Evolutionary conservation across 2,329 filamentous ascomycete species (phyloP).

Genomic region (Microdochium bolleyi): DNA sequence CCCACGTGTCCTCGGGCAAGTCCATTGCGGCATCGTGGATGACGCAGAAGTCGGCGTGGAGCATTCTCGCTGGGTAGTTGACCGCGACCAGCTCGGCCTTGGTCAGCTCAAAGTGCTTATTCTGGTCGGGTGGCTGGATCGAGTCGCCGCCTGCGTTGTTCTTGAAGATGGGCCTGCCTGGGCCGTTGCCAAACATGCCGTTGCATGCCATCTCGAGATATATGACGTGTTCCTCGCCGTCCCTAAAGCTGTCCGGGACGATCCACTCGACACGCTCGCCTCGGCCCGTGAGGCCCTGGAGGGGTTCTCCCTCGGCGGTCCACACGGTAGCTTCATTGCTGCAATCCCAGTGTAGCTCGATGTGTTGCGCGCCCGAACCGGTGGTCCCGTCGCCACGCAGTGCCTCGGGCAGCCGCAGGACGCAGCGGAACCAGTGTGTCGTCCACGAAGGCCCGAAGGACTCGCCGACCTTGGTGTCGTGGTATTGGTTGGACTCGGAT

Average conservation of each 20-base stretch:
- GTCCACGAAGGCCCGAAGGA: slow-evolving; percentile 92
- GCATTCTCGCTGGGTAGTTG: slow-evolving; percentile 73
- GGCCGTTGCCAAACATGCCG: slow-evolving; percentile 86
- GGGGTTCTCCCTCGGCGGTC: slow-evolving; percentile 79
- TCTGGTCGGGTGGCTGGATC: slow-evolving; percentile 82
- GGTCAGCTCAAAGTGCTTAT: slow-evolving; percentile 69
- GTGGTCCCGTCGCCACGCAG: slow-evolving; percentile 54
- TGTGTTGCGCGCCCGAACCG: slow-evolving; percentile 35
- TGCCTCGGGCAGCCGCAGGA: slow-evolving; percentile 67
- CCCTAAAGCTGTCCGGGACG: slow-evolving; percentile 72
- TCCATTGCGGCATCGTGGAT: slow-evolving; percentile 87
- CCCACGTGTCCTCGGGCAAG: slow-evolving; percentile 80
- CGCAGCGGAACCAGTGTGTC: slow-evolving; percentile 92
- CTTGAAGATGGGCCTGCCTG: background rate
- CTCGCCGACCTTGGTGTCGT: slow-evolving; percentile 64
- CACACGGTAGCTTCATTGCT: slow-evolving; percentile 93
- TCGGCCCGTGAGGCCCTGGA: slow-evolving; percentile 86
- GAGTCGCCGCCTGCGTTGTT: slow-evolving; percentile 66
- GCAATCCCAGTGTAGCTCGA: slow-evolving; percentile 96
- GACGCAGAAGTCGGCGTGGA: slow-evolving; percentile 94
- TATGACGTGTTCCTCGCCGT: slow-evolving; percentile 79
- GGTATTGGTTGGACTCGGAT: slow-evolving; percentile 55
- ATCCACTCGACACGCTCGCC: slow-evolving; percentile 90
- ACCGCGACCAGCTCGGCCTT: slow-evolving; percentile 83
- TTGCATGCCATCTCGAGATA: slow-evolving; percentile 99